Percentiles rank a stretch among this genome's conserved stretches.
phyloP scores from a whole-genome alignment of 1,284 basidiomycete species.

The Pulchroboletus neoregius region DNA sequence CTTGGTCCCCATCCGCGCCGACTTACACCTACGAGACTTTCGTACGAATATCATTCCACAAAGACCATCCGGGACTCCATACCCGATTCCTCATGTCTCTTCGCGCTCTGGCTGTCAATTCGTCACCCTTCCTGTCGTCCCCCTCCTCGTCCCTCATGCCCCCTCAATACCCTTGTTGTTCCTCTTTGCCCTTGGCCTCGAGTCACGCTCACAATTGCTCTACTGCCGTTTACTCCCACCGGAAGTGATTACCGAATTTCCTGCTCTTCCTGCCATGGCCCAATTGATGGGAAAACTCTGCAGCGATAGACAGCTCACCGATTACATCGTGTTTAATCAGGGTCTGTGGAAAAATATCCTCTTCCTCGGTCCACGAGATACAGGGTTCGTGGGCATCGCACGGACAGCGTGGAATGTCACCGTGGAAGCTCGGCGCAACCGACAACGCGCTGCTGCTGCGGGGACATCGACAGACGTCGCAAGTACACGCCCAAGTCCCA shows the following conservation, averaged over 20 bases:
- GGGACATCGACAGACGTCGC: constrained; percentile 16
- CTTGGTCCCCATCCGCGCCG: constrained; percentile 46
- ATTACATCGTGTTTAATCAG: constrained; percentile 35
- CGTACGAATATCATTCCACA: constrained; percentile 37
- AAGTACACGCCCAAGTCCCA: constrained; percentile 5
- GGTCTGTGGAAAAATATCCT: constrained; percentile 46
- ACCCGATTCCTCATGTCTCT: constrained; percentile 32
- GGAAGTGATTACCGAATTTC: constrained; percentile 42
- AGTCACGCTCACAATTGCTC: constrained; percentile 33
- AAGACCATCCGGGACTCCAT: constrained; percentile 29
- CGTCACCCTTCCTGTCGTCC: constrained; percentile 33
- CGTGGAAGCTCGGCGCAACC: constrained; percentile 37
- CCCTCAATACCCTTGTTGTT: constrained; percentile 33
- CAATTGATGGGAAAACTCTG: constrained; percentile 35
- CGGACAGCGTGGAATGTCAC: constrained; percentile 43
- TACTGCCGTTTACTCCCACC: constrained; percentile 39
- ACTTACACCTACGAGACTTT: constrained; percentile 41
- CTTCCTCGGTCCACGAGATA: constrained; percentile 37
- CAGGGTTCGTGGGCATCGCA: constrained; percentile 35
- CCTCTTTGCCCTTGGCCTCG: constrained; percentile 33
- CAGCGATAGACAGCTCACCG: constrained; percentile 30
- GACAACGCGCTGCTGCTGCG: constrained; percentile 18
- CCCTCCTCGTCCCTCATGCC: constrained; percentile 31
- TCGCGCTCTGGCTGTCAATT: constrained; percentile 14
- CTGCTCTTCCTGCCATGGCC: constrained; percentile 55